Conservation (phyloP, 2,329 filamentous ascomycete species). For the Fusarium clavum region DNA sequence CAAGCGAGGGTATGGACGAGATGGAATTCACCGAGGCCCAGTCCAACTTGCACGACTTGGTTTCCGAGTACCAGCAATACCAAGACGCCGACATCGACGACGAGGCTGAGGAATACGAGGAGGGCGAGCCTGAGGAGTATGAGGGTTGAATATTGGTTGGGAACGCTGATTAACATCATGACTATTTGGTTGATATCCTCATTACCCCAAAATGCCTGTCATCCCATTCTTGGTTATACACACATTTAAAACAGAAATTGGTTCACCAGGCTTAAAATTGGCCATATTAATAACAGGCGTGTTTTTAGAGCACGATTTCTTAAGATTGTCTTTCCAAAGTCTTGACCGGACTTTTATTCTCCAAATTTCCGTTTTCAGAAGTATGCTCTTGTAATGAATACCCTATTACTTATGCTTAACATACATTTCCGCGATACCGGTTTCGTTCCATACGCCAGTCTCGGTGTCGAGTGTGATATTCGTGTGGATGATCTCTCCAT, state of each 20-base stretch:
- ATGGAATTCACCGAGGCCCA: slow-evolving; percentile 99
- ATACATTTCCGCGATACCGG: slow-evolving; percentile 29
- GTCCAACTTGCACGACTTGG: slow-evolving; percentile 99
- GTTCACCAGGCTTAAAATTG: slow-evolving; percentile 17
- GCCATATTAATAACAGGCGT: slow-evolving; percentile 20
- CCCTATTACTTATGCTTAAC: slow-evolving; percentile 6
- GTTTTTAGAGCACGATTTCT: background rate
- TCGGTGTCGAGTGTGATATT: slow-evolving; percentile 35
- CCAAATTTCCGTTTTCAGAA: background rate
- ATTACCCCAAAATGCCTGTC: slow-evolving; percentile 22
- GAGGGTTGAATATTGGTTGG: slow-evolving; percentile 17
- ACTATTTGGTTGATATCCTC: slow-evolving; percentile 21
- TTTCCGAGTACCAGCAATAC: slow-evolving; percentile 99
- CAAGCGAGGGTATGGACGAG: slow-evolving; percentile 99
- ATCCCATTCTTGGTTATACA: slow-evolving; percentile 22
- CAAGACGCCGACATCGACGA: slow-evolving; percentile 98
- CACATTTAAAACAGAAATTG: slow-evolving; percentile 35
- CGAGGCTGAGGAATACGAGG: slow-evolving; percentile 81
- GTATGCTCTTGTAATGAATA: background rate
- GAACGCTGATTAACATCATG: slow-evolving; percentile 18
- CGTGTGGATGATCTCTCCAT: slow-evolving; percentile 55
- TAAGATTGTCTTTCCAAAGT: background rate
- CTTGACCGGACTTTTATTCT: background rate
- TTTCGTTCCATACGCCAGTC: slow-evolving; percentile 26
- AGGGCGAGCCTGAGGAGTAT: slow-evolving; percentile 46